Evolutionary conservation across 768 basidiomycete species (phyloP), one percentile per base, ranked within the genome.

Genomic region (Bullera alba): DNA sequence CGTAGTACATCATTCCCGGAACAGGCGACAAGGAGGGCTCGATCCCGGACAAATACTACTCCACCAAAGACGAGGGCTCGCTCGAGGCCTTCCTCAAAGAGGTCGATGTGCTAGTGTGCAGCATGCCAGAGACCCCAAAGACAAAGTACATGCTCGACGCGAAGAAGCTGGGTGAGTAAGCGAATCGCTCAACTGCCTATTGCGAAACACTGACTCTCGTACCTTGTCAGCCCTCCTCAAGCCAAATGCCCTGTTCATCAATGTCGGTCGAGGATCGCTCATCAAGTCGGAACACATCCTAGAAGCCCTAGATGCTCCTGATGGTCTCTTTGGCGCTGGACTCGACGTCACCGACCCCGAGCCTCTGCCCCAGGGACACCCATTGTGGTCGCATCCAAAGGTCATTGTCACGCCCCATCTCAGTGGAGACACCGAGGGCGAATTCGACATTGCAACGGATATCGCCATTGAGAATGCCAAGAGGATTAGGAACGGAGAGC

Each of bases 321-420:
- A 57, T 34, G 58, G 52, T 7, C 50, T 72, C 17, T 56, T 54
- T 32, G 69, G 67, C 15, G 65, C 57, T 4, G 69, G 65, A 10
- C 48, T 69, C 7, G 71, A 73, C 59, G 75, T 76, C 2, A 74
- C 74, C 4, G 61, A 69, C 27, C 74, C 75, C 12, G 75, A 76
- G 53, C 75, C 75, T 0, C 65, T 76, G 4, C 68, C 73, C 0
- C 19, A 44, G 5, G 38, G 54, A 19, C 72, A 74, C 53, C 60
- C 67, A 2, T 60, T 76, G n/a, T 75, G 50, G 57, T 55, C 67
- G 1, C 72, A 73, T 42, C 66, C 67, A 0, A 67, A 68, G 46
- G 48, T 58, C 21, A 67, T 75, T 44, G 56, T 75, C 48, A 75
- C 75, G 1, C 74, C 74, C 2, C 75, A 75, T 50, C 60, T 69